Percentiles rank a stretch among this genome's conserved stretches.
phyloP scores from a whole-genome alignment of 768 basidiomycete genomes.

The Termitomyces sp. region DNA sequence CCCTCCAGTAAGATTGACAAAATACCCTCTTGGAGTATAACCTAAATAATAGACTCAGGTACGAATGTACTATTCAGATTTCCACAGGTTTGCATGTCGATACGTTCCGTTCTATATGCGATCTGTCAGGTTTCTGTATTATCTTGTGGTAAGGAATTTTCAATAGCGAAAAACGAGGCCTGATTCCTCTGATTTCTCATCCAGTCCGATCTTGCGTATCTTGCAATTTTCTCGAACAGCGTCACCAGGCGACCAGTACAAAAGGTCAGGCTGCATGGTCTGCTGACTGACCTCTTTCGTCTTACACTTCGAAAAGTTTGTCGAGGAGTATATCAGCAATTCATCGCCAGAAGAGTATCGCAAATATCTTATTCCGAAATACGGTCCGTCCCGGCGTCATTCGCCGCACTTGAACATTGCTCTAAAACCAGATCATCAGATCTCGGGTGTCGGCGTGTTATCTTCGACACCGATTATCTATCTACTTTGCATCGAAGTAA shows the following conservation, averaged over 20 bases:
- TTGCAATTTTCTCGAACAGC: slow-evolving; percentile 12
- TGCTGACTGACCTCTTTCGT: neutral
- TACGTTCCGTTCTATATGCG: slow-evolving; percentile 36
- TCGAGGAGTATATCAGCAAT: slow-evolving; percentile 31
- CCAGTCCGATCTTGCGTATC: slow-evolving; percentile 11
- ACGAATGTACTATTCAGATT: slow-evolving; percentile 24
- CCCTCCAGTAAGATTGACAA: slow-evolving; percentile 34
- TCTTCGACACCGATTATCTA: slow-evolving; percentile 48
- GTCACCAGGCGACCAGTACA: slow-evolving; percentile 4
- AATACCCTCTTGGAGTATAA: neutral
- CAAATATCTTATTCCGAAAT: slow-evolving; percentile 43
- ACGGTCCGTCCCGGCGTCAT: slow-evolving; percentile 30
- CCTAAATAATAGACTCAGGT: slow-evolving; percentile 13
- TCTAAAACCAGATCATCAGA: slow-evolving; percentile 24
- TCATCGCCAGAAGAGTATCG: slow-evolving; percentile 45
- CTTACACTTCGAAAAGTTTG: slow-evolving; percentile 12
- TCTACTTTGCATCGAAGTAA: slow-evolving; percentile 42
- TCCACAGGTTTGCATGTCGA: slow-evolving; percentile 38
- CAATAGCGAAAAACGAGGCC: neutral
- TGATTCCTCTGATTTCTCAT: neutral
- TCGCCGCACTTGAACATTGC: neutral
- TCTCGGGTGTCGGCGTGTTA: slow-evolving; percentile 52
- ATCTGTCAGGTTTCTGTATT: slow-evolving; percentile 22
- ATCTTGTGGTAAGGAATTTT: slow-evolving; percentile 13
- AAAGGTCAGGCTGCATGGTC: neutral